Evolutionary conservation across 805 yeast genomes (phyloP).

Genomic region (Zygosaccharomyces rouxii): DNA sequence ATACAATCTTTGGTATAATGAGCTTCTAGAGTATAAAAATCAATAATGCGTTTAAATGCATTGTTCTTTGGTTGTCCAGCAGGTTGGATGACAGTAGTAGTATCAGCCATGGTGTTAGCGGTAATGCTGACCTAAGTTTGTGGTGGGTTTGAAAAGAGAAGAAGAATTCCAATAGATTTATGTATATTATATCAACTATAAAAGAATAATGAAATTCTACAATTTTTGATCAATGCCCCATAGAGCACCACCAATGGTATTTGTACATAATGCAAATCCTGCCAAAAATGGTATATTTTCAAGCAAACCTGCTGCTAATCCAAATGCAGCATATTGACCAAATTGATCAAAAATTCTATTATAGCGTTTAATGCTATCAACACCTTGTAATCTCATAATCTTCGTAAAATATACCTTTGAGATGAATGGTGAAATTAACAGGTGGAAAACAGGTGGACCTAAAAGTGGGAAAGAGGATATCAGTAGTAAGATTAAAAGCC

Average conservation of each 20-base stretch:
- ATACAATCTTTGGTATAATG: constrained; percentile 1
- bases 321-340: constrained; percentile 32
- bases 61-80: neutral
- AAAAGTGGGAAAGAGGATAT: constrained; percentile 29
- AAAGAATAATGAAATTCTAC: neutral
- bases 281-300: constrained; percentile 31
- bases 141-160: neutral
- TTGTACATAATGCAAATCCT: constrained; percentile 24
- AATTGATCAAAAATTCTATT: constrained; percentile 24
- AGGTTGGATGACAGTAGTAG: neutral
- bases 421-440: constrained; percentile 28
- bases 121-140: neutral
- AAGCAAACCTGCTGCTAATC: constrained; percentile 27
- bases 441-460: constrained; percentile 30
- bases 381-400: constrained; percentile 20
- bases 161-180: neutral
- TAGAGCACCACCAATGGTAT: constrained; percentile 26
- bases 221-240: constrained; percentile 19
- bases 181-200: no score
- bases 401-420: constrained; percentile 29
- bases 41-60: neutral
- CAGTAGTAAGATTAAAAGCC: constrained; percentile 15
- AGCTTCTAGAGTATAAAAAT: neutral
- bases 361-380: constrained; percentile 20
- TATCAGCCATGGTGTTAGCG: neutral